Base-by-base conservation (phyloP, 2,329 filamentous ascomycete species). In the Periconia digitata region DNA sequence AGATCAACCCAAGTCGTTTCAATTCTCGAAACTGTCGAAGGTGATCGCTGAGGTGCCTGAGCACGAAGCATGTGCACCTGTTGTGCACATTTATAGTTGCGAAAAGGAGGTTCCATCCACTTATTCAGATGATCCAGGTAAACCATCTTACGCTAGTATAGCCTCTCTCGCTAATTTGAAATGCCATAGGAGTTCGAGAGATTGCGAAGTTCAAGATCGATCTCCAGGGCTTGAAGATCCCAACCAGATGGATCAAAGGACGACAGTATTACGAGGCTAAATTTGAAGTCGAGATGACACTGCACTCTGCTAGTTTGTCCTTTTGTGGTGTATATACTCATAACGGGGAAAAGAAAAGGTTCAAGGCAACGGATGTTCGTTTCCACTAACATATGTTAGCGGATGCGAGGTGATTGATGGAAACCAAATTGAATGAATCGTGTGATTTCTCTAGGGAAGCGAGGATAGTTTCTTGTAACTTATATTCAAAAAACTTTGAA, bases 321-420 rank as follows among this genome's bases (percentile, higher is more conserved):
- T 44, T 44, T 32, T 44, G 42, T 37, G 42, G 27, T 36, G 32
- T 44, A 20, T 44, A 44, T 32, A 32, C 27, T 32, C 27, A 32
- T 10, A 15, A 15, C 27, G 13, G 32, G 32, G 37, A 37, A 37
- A 20, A 22, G 42, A 44, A 38, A 16, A 29, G 42, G 2, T 44
- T 44, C 32, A 21, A 21, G 24, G 32, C 42, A 24, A 37, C 15
- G n/a, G 24, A 44, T 17, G 18, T 44, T 17, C 18, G 35, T 4
- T 37, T 44, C n/a, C 24, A n/a, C 40, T 32, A 15, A 32, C 4
- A 5, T 10, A 32, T 32, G 27, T 5, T 10, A 32, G 4, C 8
- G 12, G 27, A 32, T 15, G 27, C 4, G n/a, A 32, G 10, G 10
- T 27, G 24, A 27, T n/a, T 27, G 24, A 12, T 27, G 12, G 24